These are phyloP conservation scores for Rhizopus arrhizus DNA, from an alignment of 371 early-diverging fungal genomes.

Conservation along the genomic window DNA sequence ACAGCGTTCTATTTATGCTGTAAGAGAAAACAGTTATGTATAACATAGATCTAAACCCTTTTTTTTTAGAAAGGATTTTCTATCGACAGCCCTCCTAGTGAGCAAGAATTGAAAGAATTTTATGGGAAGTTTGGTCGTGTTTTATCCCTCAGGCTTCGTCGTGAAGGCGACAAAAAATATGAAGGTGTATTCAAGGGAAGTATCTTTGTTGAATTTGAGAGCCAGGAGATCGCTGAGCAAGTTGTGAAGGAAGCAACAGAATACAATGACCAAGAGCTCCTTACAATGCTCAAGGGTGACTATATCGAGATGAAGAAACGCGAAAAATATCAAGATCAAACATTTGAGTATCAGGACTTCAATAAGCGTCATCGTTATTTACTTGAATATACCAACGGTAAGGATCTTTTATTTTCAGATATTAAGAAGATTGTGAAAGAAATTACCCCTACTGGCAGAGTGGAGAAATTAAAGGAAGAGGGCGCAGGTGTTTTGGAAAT, in stretches of 20 bases:
- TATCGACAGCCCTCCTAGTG: conserved; percentile 18
- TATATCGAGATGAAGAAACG: conserved; percentile 46
- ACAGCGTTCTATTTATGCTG: conserved; percentile 47
- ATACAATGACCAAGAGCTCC: conserved; percentile 22
- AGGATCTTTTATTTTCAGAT: conserved; percentile 23
- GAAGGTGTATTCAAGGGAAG: conserved; percentile 40
- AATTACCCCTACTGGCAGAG: conserved; percentile 21
- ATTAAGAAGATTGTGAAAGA: conserved; percentile 33
- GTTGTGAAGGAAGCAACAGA: conserved; percentile 24
- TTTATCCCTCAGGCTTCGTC: conserved; percentile 34
- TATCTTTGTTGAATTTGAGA: conserved; percentile 52
- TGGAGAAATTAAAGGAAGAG: conserved; percentile 15
- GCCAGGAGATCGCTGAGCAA: conserved; percentile 28
- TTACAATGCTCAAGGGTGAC: conserved; percentile 43
- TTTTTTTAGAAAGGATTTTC: conserved; percentile 42
- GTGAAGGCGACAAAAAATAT: conserved; percentile 34
- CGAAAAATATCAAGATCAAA: conserved; percentile 35
- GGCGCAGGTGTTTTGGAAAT: conserved; percentile 42
- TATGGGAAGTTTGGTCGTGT: conserved; percentile 47
- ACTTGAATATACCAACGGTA: conserved; percentile 40
- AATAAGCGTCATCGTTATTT: conserved; percentile 19
- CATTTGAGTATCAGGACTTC: not conserved
- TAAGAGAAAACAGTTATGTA: conserved; percentile 18
- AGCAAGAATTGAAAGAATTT: conserved; percentile 29
- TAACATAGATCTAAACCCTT: not conserved